Percentiles rank a stretch among this genome's conserved stretches.
Conservation (phyloP, 2,329 filamentous ascomycete genomes). For the Sporothrix pallida region DNA sequence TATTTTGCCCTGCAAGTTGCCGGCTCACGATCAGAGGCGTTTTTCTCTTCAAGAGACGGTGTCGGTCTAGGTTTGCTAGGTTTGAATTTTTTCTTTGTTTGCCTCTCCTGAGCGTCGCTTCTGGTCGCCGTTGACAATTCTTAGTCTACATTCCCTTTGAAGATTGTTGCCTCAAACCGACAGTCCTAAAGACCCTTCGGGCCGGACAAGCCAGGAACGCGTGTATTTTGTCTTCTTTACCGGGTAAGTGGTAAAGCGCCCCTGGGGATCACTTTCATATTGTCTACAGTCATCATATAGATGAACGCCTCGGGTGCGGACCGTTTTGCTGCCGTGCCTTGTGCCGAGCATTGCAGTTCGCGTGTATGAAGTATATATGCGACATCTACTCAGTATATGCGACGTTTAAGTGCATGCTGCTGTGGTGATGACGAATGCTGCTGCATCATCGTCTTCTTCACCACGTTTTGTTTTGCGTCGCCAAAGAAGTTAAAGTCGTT, state of each 20-base stretch:
- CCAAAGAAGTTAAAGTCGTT: background rate
- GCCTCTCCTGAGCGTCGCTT: background rate
- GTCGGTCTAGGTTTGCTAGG: background rate
- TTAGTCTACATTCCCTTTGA: background rate
- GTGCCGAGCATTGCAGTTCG: conserved; percentile 9
- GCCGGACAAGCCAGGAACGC: conserved; percentile 2
- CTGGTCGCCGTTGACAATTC: background rate
- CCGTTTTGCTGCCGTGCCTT: background rate
- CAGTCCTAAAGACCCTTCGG: background rate
- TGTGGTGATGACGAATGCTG: background rate
- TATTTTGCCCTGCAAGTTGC: conserved; percentile 12
- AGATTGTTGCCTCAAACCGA: background rate
- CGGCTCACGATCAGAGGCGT: background rate
- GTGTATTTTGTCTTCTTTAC: background rate
- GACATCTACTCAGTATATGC: background rate
- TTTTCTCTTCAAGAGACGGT: background rate
- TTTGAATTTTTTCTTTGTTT: background rate
- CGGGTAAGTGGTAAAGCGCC: background rate
- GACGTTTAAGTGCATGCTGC: background rate
- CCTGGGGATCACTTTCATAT: background rate
- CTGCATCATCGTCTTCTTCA: background rate
- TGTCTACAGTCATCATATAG: background rate
- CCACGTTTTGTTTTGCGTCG: conserved; percentile 10
- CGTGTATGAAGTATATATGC: background rate
- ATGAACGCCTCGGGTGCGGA: background rate